Conservation (phyloP, 345 rosid species). For the Syzygium oleosum region DNA sequence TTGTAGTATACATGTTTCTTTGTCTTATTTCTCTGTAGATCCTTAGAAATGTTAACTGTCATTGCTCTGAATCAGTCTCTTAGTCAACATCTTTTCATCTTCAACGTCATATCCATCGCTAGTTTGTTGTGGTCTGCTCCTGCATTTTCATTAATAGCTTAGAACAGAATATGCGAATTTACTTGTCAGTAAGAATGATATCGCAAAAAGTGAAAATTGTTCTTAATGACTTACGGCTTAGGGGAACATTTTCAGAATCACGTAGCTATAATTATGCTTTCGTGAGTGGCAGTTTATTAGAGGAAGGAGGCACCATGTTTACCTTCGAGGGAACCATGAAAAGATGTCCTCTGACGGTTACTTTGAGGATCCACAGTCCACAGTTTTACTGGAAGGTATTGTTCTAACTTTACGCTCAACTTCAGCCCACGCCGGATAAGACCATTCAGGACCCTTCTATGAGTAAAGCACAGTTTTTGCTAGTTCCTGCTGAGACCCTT, state of each 20-base stretch:
- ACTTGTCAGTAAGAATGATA: neutral
- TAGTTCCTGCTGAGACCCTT: neutral
- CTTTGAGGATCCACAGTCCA: constrained; percentile 65
- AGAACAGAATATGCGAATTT: neutral
- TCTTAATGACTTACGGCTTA: neutral
- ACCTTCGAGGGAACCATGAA: constrained; percentile 47
- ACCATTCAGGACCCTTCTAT: neutral
- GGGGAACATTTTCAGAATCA: neutral
- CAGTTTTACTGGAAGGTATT: constrained; percentile 91
- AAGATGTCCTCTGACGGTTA: constrained; percentile 34
- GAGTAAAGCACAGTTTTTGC: neutral
- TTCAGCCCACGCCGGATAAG: neutral
- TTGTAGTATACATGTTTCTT: neutral
- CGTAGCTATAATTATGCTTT: neutral
- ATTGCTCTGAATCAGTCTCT: neutral
- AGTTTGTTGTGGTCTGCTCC: neutral
- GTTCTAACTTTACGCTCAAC: neutral
- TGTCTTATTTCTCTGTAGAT: neutral
- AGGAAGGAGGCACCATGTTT: constrained; percentile 86
- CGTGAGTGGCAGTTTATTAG: constrained; percentile 38
- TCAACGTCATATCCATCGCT: too few species aligned
- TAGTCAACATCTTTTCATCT: neutral
- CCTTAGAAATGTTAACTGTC: neutral
- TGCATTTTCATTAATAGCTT: neutral
- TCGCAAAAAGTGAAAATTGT: neutral